Conservation (phyloP, 306 rosid species). For the Fagus sylvatica region DNA sequence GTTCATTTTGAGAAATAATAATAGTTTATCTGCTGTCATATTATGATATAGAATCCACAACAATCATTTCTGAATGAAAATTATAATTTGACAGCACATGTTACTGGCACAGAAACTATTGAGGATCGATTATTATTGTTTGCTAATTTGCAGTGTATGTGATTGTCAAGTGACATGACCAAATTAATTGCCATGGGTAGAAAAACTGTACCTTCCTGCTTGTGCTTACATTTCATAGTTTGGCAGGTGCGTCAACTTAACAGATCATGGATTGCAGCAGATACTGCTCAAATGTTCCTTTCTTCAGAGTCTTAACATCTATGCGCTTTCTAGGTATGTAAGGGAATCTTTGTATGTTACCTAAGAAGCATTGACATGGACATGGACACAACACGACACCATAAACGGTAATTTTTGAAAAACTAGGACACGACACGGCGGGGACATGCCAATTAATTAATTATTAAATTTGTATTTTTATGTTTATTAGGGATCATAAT, state of each 20-base stretch:
- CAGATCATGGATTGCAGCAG: conserved; percentile 66
- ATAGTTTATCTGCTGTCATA: neutral
- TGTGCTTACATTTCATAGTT: conserved; percentile 21
- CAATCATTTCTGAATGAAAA: neutral
- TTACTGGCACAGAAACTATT: neutral
- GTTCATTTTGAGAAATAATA: neutral
- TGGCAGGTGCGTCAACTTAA: conserved; percentile 69
- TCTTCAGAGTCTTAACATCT: conserved; percentile 72
- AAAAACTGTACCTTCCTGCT: conserved; percentile 3
- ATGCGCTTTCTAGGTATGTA: conserved; percentile 77
- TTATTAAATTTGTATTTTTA: too few species aligned
- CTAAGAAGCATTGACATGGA: too few species aligned
- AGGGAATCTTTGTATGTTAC: conserved; percentile 12
- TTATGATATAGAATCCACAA: neutral
- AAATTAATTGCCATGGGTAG: conserved; percentile 5
- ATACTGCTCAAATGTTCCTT: conserved; percentile 49
- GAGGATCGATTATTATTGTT: conserved; percentile 5
- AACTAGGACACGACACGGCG: too few species aligned
- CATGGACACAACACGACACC: too few species aligned
- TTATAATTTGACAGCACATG: neutral
- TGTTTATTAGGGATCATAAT: too few species aligned
- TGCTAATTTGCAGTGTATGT: neutral
- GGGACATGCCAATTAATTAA: too few species aligned
- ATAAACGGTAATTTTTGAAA: too few species aligned
- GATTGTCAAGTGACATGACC: conserved; percentile 10